These are phyloP conservation scores for Phlebiopsis flavidoalba DNA, from an alignment of 768 basidiomycete genomes.

Conservation along the genomic window DNA sequence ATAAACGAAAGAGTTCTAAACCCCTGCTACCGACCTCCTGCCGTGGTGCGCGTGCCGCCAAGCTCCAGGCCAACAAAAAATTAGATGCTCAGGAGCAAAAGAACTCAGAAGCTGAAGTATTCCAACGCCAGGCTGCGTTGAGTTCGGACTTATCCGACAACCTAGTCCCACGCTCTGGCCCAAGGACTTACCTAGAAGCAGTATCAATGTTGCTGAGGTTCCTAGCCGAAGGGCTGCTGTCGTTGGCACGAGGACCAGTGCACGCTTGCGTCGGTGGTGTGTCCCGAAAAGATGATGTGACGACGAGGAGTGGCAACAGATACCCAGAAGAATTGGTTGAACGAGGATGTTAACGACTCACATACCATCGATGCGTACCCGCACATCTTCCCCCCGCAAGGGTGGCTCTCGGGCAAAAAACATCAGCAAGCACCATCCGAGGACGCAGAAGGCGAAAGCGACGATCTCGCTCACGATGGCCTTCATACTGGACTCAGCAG, in stretches of 20 bases:
- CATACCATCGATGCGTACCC: not conserved
- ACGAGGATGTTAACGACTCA: constrained; percentile 1
- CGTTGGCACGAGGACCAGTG: constrained; percentile 60
- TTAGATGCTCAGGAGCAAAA: constrained; percentile 66
- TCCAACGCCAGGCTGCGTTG: constrained; percentile 45
- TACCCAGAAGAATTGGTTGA: constrained; percentile 76
- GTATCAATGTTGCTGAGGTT: not conserved
- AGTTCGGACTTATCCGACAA: constrained; percentile 7
- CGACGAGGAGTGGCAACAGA: constrained; percentile 69
- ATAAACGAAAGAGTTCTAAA: not conserved
- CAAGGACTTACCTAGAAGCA: constrained; percentile 14
- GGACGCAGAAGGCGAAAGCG: constrained; percentile 15
- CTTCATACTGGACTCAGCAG: constrained; percentile 53
- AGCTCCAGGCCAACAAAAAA: constrained; percentile 64
- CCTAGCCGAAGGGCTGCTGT: constrained; percentile 4
- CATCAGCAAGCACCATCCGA: constrained; percentile 11
- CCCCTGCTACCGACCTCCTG: constrained; percentile 25
- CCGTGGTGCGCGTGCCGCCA: constrained; percentile 58
- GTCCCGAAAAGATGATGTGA: constrained; percentile 34
- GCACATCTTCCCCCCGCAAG: not conserved
- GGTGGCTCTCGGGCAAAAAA: constrained; percentile 4
- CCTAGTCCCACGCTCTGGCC: constrained; percentile 10
- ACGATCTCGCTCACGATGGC: constrained; percentile 11
- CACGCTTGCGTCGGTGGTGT: constrained; percentile 55
- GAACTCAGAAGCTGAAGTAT: constrained; percentile 42